A percentile compares a stretch with the other conserved stretches of the same genome.
These are phyloP conservation scores for Leccinum boreale DNA, from an alignment of 768 basidiomycete species.

Conservation along the genomic window DNA sequence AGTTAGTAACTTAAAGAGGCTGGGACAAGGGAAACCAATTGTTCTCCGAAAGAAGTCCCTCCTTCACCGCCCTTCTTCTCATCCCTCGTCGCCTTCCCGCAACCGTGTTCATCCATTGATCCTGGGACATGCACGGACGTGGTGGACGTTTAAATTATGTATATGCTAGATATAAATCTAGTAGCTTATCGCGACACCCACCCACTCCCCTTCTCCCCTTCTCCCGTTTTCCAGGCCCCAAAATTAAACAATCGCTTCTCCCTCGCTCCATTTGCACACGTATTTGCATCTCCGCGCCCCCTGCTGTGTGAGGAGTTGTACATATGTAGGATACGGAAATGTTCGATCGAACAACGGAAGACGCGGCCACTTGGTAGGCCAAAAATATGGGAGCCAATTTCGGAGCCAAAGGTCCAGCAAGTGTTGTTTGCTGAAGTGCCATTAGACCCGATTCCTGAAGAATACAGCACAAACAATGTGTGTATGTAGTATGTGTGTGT, in stretches of 20 bases:
- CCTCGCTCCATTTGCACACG: background rate
- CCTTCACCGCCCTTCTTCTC: background rate
- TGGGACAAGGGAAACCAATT: background rate
- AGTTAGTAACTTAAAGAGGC: slow-evolving; percentile 2
- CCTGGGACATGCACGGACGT: background rate
- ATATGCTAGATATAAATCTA: slow-evolving; percentile 9
- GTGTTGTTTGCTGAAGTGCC: slow-evolving; percentile 41
- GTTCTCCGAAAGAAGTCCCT: background rate
- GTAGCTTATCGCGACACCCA: slow-evolving; percentile 17
- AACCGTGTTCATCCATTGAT: slow-evolving; percentile 5
- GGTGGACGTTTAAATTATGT: slow-evolving; percentile 3
- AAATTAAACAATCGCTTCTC: background rate
- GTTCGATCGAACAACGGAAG: no score
- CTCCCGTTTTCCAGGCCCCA: background rate
- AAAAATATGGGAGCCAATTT: background rate
- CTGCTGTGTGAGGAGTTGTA: no score
- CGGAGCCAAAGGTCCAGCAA: slow-evolving; percentile 52
- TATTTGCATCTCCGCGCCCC: background rate
- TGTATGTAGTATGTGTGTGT: no score
- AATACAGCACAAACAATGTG: slow-evolving; percentile 60
- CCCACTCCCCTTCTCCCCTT: background rate
- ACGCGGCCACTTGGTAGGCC: no score
- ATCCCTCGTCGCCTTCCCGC: background rate
- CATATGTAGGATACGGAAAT: no score
- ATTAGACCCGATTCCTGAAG: slow-evolving; percentile 69